phyloP scores from a whole-genome alignment of 495 filamentous ascomycete species.

The Hyaloscypha variabilis region DNA sequence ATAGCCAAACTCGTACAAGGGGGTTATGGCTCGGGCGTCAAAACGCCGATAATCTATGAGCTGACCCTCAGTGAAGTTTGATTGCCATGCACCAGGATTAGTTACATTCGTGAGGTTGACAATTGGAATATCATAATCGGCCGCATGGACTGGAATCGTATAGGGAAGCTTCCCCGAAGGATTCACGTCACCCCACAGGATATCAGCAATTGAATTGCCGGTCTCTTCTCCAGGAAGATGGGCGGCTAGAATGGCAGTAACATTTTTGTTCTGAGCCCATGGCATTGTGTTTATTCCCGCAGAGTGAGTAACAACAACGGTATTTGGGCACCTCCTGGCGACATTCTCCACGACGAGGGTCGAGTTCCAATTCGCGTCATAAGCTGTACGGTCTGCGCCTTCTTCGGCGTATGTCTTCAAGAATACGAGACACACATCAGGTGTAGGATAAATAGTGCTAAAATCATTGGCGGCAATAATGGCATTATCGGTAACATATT shows the following conservation, averaged over 20 bases:
- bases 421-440: slow-evolving; percentile 70
- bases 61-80: slow-evolving; percentile 23
- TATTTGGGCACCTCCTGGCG: slow-evolving; percentile 78
- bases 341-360: slow-evolving; percentile 83
- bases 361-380: slow-evolving; percentile 66
- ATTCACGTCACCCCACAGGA: slow-evolving; percentile 87
- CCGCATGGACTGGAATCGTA: slow-evolving; percentile 61
- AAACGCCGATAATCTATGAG: slow-evolving; percentile 62
- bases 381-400: slow-evolving; percentile 78
- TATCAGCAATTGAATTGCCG: slow-evolving; percentile 84
- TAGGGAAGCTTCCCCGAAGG: slow-evolving; percentile 86
- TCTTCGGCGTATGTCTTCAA: slow-evolving; percentile 86
- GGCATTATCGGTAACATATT: slow-evolving; percentile 75
- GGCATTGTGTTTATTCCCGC: slow-evolving; percentile 75
- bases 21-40: slow-evolving; percentile 60
- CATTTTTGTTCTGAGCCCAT: slow-evolving; percentile 71
- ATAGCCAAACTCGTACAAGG: slow-evolving; percentile 72
- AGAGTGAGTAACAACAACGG: slow-evolving; percentile 89
- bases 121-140: slow-evolving; percentile 26
- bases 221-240: slow-evolving; percentile 89
- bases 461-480: slow-evolving; percentile 21
- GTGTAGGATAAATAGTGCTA: slow-evolving; percentile 32
- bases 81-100: slow-evolving; percentile 37
- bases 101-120: slow-evolving; percentile 42
- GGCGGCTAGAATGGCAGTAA: slow-evolving; percentile 80